These are phyloP conservation scores for Fusarium sublunatum DNA, from an alignment of 2,329 filamentous ascomycete genomes.

Conservation along the genomic window DNA sequence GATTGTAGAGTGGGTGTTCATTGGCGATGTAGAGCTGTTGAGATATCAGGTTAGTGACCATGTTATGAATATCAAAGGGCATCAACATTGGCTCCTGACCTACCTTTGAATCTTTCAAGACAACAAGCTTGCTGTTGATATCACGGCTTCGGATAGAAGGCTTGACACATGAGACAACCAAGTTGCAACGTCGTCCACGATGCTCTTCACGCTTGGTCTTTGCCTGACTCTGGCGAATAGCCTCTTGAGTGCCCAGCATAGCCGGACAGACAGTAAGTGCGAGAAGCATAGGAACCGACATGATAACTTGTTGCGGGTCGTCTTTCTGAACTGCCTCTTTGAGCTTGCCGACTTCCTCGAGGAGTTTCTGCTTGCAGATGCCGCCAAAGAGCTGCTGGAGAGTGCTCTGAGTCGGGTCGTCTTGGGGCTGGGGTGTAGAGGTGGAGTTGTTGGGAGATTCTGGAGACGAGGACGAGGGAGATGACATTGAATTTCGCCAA, in stretches of 20 bases:
- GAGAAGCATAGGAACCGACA: constrained; percentile 47
- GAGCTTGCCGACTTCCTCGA: constrained; percentile 45
- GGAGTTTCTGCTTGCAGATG: constrained; percentile 41
- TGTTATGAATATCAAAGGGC: not conserved
- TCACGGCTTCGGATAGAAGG: constrained; percentile 56
- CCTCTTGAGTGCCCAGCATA: constrained; percentile 59
- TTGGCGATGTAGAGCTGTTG: constrained; percentile 47
- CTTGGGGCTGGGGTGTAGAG: constrained; percentile 23
- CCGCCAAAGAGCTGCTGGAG: constrained; percentile 41
- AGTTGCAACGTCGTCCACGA: constrained; percentile 60
- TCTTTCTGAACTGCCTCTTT: constrained; percentile 43
- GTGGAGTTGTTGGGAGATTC: constrained; percentile 25
- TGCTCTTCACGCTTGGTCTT: constrained; percentile 60
- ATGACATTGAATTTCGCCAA: constrained; percentile 40
- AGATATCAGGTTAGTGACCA: constrained; percentile 1
- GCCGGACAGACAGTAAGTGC: constrained; percentile 50
- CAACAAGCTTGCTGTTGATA: constrained; percentile 59
- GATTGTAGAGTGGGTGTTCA: constrained; percentile 43
- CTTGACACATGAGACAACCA: constrained; percentile 60
- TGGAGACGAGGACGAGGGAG: constrained; percentile 27
- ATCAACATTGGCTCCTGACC: not conserved
- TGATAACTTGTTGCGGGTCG: constrained; percentile 45
- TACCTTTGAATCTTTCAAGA: constrained; percentile 58
- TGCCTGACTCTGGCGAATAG: constrained; percentile 59
- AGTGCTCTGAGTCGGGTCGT: constrained; percentile 29